phyloP scores from a whole-genome alignment of 2,329 filamentous ascomycete genomes.

The Exophiala mesophila region DNA sequence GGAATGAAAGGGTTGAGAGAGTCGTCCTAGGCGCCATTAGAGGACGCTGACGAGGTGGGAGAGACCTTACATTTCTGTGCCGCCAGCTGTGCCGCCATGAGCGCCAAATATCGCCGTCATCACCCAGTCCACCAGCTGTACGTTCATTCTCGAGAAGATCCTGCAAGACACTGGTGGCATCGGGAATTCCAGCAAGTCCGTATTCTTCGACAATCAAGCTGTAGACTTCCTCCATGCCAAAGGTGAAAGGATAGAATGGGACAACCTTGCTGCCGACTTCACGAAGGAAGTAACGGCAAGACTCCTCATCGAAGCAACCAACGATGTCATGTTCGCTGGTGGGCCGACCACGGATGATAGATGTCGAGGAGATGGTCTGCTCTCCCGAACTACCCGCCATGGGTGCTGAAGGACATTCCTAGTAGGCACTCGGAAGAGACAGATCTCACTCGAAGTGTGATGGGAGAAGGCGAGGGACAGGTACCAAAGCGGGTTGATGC shows the following conservation, averaged over 20 bases:
- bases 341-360: too few relatives aligned
- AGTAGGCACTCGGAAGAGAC: too few relatives aligned
- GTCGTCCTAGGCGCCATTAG: slow-evolving; percentile 20
- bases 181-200: slow-evolving; percentile 21
- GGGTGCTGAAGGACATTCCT: too few relatives aligned
- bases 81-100: slow-evolving; percentile 29
- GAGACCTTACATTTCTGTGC: slow-evolving; percentile 26
- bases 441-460: too few relatives aligned
- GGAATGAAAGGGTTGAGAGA: slow-evolving; percentile 24
- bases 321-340: slow-evolving; percentile 6
- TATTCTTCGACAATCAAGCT: slow-evolving; percentile 24
- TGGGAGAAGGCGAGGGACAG: too few relatives aligned
- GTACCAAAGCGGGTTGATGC: too few relatives aligned
- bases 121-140: slow-evolving; percentile 23
- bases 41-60: background rate
- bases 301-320: slow-evolving; percentile 27
- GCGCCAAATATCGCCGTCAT: slow-evolving; percentile 28
- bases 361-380: too few relatives aligned
- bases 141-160: slow-evolving; percentile 27
- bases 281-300: slow-evolving; percentile 27
- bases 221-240: slow-evolving; percentile 29
- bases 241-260: slow-evolving; percentile 25
- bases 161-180: slow-evolving; percentile 27
- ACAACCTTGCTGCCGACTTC: slow-evolving; percentile 26
- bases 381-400: too few relatives aligned